phyloP scores from a whole-genome alignment of 73 alveolate species.

The Breviolum minutum region DNA sequence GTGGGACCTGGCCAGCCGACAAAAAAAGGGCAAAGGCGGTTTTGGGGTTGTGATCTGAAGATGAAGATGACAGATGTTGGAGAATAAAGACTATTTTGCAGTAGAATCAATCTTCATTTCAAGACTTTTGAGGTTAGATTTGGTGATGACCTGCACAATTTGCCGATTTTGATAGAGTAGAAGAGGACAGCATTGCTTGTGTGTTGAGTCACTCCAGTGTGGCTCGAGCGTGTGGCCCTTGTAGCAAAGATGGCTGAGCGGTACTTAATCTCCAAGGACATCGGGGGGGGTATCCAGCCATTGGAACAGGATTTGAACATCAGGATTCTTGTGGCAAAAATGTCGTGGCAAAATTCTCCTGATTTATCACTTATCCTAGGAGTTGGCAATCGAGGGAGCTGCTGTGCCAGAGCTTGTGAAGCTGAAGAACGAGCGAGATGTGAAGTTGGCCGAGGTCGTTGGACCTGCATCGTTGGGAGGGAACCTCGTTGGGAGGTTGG shows the following conservation, averaged over 20 bases:
- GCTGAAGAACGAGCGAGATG: constrained; percentile 73
- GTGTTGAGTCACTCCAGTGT: neutral
- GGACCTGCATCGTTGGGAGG: neutral
- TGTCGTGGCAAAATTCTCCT: neutral
- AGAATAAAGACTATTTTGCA: neutral
- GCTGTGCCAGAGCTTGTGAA: constrained; percentile 87
- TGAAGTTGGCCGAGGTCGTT: constrained; percentile 89
- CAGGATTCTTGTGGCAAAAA: neutral
- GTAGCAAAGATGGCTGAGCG: constrained; percentile 92
- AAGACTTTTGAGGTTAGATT: neutral
- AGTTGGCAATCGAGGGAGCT: constrained; percentile 66
- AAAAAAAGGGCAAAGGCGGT: neutral
- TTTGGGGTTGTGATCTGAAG: neutral
- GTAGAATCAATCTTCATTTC: neutral
- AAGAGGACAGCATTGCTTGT: neutral
- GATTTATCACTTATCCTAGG: too few species aligned
- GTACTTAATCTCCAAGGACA: constrained; percentile 74
- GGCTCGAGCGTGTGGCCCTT: constrained; percentile 63
- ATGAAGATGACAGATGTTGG: neutral
- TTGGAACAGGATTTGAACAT: neutral
- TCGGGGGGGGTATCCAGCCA: neutral
- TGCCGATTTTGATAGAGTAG: too few species aligned
- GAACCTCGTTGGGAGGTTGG: too few species aligned
- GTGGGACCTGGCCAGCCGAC: neutral
- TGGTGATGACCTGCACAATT: neutral